phyloP scores from a whole-genome alignment of 1,284 basidiomycete species.

The Erythrobasidium hasegawianum region DNA sequence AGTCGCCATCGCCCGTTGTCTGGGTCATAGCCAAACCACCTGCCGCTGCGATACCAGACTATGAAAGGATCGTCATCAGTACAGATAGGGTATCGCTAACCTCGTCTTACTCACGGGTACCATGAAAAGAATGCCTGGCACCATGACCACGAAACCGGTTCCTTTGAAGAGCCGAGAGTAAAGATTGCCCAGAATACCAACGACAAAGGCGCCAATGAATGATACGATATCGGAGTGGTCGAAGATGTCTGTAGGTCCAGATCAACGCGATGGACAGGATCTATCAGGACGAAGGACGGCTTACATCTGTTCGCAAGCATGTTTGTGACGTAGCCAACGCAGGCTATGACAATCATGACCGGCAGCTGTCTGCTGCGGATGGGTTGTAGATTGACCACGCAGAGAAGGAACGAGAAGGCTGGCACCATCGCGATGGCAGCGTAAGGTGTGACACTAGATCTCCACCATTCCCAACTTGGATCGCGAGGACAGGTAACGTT shows the following conservation, averaged over 20 bases:
- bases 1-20: slow-evolving; percentile 57
- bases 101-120: slow-evolving; percentile 55
- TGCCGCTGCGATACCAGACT: slow-evolving; percentile 81
- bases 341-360: slow-evolving; percentile 81
- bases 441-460: slow-evolving; percentile 71
- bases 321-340: slow-evolving; percentile 59
- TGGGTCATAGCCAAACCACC: slow-evolving; percentile 69
- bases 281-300: not conserved
- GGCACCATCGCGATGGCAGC: slow-evolving; percentile 75
- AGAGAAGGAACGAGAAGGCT: slow-evolving; percentile 68
- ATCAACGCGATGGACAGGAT: not conserved
- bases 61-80: slow-evolving; percentile 35
- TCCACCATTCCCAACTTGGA: slow-evolving; percentile 65
- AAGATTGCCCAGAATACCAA: slow-evolving; percentile 42
- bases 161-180: slow-evolving; percentile 63
- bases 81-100: not conserved
- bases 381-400: slow-evolving; percentile 72
- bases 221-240: slow-evolving; percentile 42
- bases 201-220: slow-evolving; percentile 40
- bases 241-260: slow-evolving; percentile 31
- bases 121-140: slow-evolving; percentile 76
- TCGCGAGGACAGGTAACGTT: slow-evolving; percentile 63
- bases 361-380: slow-evolving; percentile 64
- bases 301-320: slow-evolving; percentile 51
- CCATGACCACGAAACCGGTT: slow-evolving; percentile 84